Evolutionary conservation across 2,329 filamentous ascomycete genomes (phyloP), one percentile per base, ranked within the genome.

Genomic region (Colletotrichum coccodes): DNA sequence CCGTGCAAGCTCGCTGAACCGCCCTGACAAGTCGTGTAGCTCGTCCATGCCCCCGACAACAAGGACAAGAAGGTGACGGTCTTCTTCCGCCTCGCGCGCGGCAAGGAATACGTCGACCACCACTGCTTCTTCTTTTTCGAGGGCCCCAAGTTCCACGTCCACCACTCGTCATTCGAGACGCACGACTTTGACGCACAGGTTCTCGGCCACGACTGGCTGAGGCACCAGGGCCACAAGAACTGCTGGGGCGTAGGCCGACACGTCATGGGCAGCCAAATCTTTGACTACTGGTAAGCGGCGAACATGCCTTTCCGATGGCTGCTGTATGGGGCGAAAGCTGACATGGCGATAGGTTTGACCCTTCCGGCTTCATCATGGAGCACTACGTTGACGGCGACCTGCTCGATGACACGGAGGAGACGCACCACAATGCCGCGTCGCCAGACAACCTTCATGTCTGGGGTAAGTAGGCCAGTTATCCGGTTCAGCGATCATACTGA

Each of bases 211-310:
- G 86, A 91, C 73, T 93, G 90, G 89, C 79, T 94, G 70, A 82
- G 82, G 2, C 80, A 87, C 70, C 87, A 89, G 76, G 88, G 87
- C 1, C 91, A 91, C 75, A 85, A 84, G 73, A 87, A 84, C 72
- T 90, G 90, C 70, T 94, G 91, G 91, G 91, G 91, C 2, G 87
- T 94, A 0, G 91, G 91, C 0, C 79, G 91, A 60, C 91, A 93
- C 80, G 86, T 92, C 26, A 83, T 93, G 73, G 91, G 91, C 4
- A 89, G 86, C 71, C 91, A 93, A 79, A 88, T 93, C 59, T 94
- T 93, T 72, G 75, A 77, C 56, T 77, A 77, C 64, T 77, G 75
- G 75, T 76, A 44, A 59, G 34, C 5, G 18, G 7, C 6, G 2
- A 21, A n/a, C n/a, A n/a, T 28, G 44, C 18, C 47, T 30, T 34